Evolutionary conservation across 106 monocot species (phyloP), one percentile per base, ranked within the genome.

Genomic region (Acorus gramineus): DNA sequence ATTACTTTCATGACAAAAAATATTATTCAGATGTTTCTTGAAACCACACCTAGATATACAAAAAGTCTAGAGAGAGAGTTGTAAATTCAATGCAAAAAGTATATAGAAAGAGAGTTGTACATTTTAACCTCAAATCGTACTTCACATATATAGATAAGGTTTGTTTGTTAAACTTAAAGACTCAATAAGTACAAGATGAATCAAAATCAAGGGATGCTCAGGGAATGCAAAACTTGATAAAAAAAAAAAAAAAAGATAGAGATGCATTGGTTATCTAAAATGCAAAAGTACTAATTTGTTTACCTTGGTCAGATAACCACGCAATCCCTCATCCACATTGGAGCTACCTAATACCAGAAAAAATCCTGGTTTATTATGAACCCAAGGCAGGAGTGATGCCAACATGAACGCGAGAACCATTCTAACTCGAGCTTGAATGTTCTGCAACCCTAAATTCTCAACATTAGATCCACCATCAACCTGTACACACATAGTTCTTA

Each of bases 231-330:
- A 28, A 28, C 28, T 28, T 28, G 28, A 28, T 28, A 28, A 28
- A 28, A 28, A 28, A 28, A 28, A 28, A 28, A 0, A n/a, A n/a
- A n/a, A n/a, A n/a, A n/a, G n/a, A n/a, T n/a, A n/a, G 28, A 28
- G 28, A 28, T 28, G 28, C 28, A 28, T 28, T 28, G 0, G 28
- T 28, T 28, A 28, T 28, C 28, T 28, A 28, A 28, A 28, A 28
- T 28, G 28, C 28, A 28, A 28, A 28, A 28, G 28, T 28, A 28
- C 28, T 28, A 28, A 28, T 28, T 28, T 28, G 8, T 62, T 76
- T 81, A 98, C 98, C 92, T 98, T 98, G 6, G 98, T 98, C 72
- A 98, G 72, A 71, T 98, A 98, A 73, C 98, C 98, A 68, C 98
- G 91, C 51, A 98, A 79, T 59, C 80, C 98, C 86, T 98, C 98